Percentiles rank a stretch among this genome's conserved stretches.
These are phyloP conservation scores for Coniochaeta pulveracea DNA, from an alignment of 2,329 filamentous ascomycete species.

Conservation along the genomic window DNA sequence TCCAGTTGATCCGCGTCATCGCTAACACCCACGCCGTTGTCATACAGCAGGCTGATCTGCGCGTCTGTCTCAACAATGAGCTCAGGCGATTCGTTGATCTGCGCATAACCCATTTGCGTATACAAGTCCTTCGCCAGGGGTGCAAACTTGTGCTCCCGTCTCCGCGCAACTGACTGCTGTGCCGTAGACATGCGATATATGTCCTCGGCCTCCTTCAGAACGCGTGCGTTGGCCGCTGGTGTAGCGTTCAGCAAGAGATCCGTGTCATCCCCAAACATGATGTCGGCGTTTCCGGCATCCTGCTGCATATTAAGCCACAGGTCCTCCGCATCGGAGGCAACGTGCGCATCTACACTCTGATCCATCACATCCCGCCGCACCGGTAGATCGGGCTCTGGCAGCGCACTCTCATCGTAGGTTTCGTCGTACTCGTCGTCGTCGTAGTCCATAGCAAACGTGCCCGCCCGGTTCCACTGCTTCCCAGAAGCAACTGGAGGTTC, in stretches of 20 bases:
- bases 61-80: slow-evolving; percentile 68
- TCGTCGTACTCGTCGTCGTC: slow-evolving; percentile 28
- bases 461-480: slow-evolving; percentile 14
- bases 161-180: slow-evolving; percentile 26
- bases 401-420: slow-evolving; percentile 27
- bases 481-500: no score
- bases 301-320: slow-evolving; percentile 18
- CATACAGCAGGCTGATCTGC: slow-evolving; percentile 53
- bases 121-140: slow-evolving; percentile 63
- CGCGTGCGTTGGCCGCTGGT: slow-evolving; percentile 39
- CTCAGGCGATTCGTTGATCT: slow-evolving; percentile 56
- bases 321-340: slow-evolving; percentile 14
- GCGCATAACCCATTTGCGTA: slow-evolving; percentile 42
- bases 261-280: slow-evolving; percentile 29
- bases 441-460: slow-evolving; percentile 19
- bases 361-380: no score
- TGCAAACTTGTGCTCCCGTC: slow-evolving; percentile 52
- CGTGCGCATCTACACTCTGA: slow-evolving; percentile 21
- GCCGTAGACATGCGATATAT: slow-evolving; percentile 41
- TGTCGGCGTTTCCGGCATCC: slow-evolving; percentile 6
- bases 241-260: slow-evolving; percentile 45
- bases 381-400: slow-evolving; percentile 24
- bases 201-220: slow-evolving; percentile 42
- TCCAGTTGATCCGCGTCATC: slow-evolving; percentile 47
- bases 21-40: slow-evolving; percentile 43